Evolutionary conservation across 2,329 filamentous ascomycete species (phyloP), one percentile per base, ranked within the genome.

Genomic region (Alternaria rosae): DNA sequence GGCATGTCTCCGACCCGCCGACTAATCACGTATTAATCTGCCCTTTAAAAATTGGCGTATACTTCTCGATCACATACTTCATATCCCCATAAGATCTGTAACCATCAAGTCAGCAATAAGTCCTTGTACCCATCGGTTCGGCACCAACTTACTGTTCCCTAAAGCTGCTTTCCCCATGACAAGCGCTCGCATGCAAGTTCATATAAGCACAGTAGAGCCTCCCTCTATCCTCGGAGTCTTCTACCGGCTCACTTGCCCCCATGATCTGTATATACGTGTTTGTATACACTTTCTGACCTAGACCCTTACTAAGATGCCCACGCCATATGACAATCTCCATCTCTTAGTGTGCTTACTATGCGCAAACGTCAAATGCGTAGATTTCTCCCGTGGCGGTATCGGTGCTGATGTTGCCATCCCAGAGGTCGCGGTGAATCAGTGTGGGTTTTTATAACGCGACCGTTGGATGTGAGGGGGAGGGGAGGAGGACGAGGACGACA

Each of bases 401-500:
- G 1, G n/a, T 38, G 2, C 35, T n/a, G n/a, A 38, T 38, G 5
- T 38, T 38, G 9, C 35, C 35, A 5, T 38, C 35, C 35, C 35
- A 38, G 35, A 38, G 35, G 1, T 38, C 35, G 35, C 35, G 15
- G 9, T 38, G 35, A 0, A 38, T 38, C 2, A 38, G 9, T 1
- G 0, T 9, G 4, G 35, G 35, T 17, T 38, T 38, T 38, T 6
- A 38, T 38, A 1, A 3, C 2, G 35, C 35, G 35, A n/a, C n/a
- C n/a, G 4, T 38, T 0, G 2, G 1, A 1, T 6, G 35, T 38
- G 5, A 38, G 35, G n/a, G 35, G 35, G 8, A 10, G 0, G 8
- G 0, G 8, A 38, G 35, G 3, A 38, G 35, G 15, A 9, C 35
- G 1, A n/a, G 35, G 10, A 38, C 35, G n/a, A 38, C 35, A 9